Conservation (phyloP, 148 eudicot species). For the Silene conica region DNA sequence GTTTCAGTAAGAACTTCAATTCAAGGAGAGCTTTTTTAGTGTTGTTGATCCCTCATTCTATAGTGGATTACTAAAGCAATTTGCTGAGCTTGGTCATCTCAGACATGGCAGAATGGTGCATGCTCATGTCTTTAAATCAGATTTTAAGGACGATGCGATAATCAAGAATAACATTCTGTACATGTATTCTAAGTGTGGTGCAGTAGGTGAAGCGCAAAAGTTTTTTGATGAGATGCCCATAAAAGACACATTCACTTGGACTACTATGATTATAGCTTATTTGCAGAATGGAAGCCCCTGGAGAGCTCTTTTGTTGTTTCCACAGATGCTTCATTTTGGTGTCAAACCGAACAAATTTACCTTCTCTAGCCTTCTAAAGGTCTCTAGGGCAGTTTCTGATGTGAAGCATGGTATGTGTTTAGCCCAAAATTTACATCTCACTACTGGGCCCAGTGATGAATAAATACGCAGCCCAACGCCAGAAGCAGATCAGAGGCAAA, state of each 20-base stretch:
- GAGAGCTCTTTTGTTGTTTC: conserved; percentile 40
- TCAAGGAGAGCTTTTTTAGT: not conserved
- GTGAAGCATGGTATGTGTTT: conserved; percentile 35
- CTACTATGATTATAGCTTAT: conserved; percentile 51
- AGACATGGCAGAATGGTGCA: conserved; percentile 49
- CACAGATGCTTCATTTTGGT: conserved; percentile 39
- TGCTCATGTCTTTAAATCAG: conserved; percentile 40
- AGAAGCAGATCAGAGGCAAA: no score
- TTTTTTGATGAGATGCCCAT: conserved; percentile 49
- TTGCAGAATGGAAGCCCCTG: conserved; percentile 34
- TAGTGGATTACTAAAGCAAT: conserved; percentile 34
- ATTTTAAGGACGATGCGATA: conserved; percentile 33
- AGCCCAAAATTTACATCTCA: no score
- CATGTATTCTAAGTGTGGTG: conserved; percentile 57
- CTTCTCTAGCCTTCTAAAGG: conserved; percentile 50
- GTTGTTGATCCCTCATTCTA: conserved; percentile 29
- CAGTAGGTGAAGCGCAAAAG: conserved; percentile 34
- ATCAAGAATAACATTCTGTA: conserved; percentile 36
- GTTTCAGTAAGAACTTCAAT: conserved; percentile 19
- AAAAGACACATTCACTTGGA: conserved; percentile 50
- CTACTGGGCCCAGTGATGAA: no score
- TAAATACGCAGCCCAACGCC: no score
- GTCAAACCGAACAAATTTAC: conserved; percentile 51
- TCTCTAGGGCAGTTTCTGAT: conserved; percentile 36
- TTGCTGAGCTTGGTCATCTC: conserved; percentile 34